Evolutionary conservation across 192 early-diverging fungal species (phyloP).

Genomic region (Cladochytrium replicatum): DNA sequence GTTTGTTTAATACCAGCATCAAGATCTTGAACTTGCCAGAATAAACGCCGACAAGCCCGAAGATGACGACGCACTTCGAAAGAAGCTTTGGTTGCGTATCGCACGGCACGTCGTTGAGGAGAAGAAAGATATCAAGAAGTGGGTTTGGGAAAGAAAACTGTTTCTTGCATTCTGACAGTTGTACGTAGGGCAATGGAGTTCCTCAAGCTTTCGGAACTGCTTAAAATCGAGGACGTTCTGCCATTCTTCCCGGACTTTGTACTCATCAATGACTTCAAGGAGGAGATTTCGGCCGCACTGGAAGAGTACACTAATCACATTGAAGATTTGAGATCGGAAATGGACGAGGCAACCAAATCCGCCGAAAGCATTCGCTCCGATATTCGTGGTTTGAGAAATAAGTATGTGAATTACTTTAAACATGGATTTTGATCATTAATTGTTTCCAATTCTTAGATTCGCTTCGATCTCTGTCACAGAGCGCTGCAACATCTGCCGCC

Average conservation of each 20-base stretch:
- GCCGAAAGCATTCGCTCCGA: slow-evolving; percentile 89
- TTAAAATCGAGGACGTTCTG: slow-evolving; percentile 92
- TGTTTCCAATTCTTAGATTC: slow-evolving; percentile 29
- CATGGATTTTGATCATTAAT: background rate
- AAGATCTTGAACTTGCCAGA: slow-evolving; percentile 80
- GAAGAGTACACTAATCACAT: slow-evolving; percentile 90
- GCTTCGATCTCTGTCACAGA: slow-evolving; percentile 58
- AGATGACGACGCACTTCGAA: slow-evolving; percentile 69
- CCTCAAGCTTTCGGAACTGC: slow-evolving; percentile 62
- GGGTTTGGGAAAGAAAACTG: slow-evolving; percentile 2
- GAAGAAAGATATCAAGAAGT: slow-evolving; percentile 75
- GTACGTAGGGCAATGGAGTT: slow-evolving; percentile 67
- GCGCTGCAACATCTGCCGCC: slow-evolving; percentile 66
- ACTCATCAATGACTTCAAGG: slow-evolving; percentile 94
- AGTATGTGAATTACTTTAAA: slow-evolving; percentile 39
- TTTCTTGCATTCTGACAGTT: background rate
- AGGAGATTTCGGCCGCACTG: slow-evolving; percentile 83
- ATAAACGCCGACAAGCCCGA: slow-evolving; percentile 91
- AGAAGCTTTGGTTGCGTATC: slow-evolving; percentile 89
- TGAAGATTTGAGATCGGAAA: slow-evolving; percentile 75
- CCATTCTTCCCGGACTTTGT: slow-evolving; percentile 97
- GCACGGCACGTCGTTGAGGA: slow-evolving; percentile 82
- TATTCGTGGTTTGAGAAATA: slow-evolving; percentile 72
- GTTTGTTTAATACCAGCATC: slow-evolving; percentile 32
- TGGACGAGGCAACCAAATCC: slow-evolving; percentile 91